These are phyloP conservation scores for Saccharomycopsis oosterbeekiorum DNA, from an alignment of 805 yeast genomes.

Conservation along the genomic window DNA sequence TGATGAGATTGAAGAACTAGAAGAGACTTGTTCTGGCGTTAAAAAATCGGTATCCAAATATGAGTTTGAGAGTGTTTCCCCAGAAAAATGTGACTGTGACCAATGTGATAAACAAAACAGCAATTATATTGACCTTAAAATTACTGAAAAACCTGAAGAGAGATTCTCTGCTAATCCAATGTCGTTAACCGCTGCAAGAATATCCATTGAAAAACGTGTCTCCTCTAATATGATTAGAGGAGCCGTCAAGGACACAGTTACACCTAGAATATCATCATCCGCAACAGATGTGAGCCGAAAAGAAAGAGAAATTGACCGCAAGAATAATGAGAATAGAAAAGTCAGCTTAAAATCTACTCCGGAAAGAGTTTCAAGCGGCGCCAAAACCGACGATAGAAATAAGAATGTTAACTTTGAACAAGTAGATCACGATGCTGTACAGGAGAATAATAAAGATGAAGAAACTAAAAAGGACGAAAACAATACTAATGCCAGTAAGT, in stretches of 20 bases:
- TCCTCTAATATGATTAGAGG: background rate
- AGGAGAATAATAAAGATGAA: background rate
- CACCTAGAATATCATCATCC: background rate
- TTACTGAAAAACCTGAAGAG: background rate
- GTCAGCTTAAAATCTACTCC: background rate
- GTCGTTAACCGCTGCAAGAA: conserved; percentile 1
- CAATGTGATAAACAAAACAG: background rate
- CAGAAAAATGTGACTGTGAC: background rate
- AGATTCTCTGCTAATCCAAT: background rate
- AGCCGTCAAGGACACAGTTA: background rate
- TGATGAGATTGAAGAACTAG: background rate
- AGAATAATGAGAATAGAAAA: background rate
- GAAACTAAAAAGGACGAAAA: background rate
- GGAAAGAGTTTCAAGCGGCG: background rate
- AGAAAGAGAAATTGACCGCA: background rate
- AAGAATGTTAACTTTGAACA: background rate
- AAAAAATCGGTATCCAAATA: background rate
- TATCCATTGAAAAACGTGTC: background rate
- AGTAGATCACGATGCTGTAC: background rate
- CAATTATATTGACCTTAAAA: background rate
- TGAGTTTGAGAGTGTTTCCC: background rate
- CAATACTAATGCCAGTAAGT: background rate
- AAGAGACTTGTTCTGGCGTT: background rate
- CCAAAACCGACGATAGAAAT: background rate
- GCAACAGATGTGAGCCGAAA: background rate